Percentiles rank a stretch among this genome's conserved stretches.
Evolutionary conservation across 2,329 filamentous ascomycete genomes (phyloP).

Genomic region (Pseudogymnoascus pannorum): DNA sequence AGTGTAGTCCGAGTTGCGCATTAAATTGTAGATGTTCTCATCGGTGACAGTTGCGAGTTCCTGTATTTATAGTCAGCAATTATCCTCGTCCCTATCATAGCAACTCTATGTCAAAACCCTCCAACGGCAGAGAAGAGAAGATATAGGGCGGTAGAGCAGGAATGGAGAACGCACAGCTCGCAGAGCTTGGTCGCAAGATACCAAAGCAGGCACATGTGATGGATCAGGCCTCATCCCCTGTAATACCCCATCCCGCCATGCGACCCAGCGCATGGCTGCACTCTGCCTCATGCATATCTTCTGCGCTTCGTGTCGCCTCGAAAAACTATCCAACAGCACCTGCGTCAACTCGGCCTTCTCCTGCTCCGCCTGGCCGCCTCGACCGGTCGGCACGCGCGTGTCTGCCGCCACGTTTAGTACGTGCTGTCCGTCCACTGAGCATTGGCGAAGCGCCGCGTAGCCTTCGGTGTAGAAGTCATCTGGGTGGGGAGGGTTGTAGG

Average conservation of each 20-base stretch:
- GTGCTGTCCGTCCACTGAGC: constrained; percentile 54
- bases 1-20: constrained; percentile 44
- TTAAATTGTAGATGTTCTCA: constrained; percentile 49
- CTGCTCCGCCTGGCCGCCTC: constrained; percentile 51
- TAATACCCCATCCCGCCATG: constrained; percentile 46
- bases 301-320: constrained; percentile 54
- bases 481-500: constrained; percentile 45
- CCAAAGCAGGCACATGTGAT: constrained; percentile 42
- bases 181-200: constrained; percentile 49
- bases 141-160: neutral
- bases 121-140: neutral
- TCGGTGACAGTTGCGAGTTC: constrained; percentile 53
- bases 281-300: constrained; percentile 57
- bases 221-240: constrained; percentile 43
- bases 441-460: constrained; percentile 55
- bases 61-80: constrained; percentile 29
- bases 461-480: constrained; percentile 58
- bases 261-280: constrained; percentile 53
- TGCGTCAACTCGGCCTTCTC: constrained; percentile 55
- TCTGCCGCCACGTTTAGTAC: constrained; percentile 59
- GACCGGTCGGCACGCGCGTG: constrained; percentile 46
- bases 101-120: neutral
- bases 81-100: neutral
- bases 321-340: constrained; percentile 53
- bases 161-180: constrained; percentile 40